Conservation (phyloP, 108 stramenopile species). For the Nitzschia sp. region DNA sequence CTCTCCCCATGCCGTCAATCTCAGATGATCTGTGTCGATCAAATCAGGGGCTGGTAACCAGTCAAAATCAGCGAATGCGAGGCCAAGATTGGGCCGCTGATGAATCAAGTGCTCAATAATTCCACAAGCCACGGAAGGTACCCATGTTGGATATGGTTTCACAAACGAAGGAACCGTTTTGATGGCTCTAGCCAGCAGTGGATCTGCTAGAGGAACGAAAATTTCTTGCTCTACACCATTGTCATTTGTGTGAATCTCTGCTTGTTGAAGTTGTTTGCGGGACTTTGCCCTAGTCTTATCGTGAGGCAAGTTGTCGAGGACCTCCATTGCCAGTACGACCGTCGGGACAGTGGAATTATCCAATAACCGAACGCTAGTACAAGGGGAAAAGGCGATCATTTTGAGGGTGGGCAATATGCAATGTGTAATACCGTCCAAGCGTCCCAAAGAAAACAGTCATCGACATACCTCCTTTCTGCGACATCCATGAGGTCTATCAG, state of each 20-base stretch:
- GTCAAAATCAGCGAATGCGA: slow-evolving; percentile 84
- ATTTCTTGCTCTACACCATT: slow-evolving; percentile 31
- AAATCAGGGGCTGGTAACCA: slow-evolving; percentile 48
- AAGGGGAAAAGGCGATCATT: too few species aligned
- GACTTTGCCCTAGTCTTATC: slow-evolving; percentile 61
- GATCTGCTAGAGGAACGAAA: slow-evolving; percentile 66
- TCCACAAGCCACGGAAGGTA: slow-evolving; percentile 76
- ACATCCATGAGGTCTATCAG: slow-evolving; percentile 70
- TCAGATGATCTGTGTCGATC: neutral
- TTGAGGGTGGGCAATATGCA: neutral
- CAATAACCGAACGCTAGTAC: slow-evolving; percentile 41
- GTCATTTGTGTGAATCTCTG: slow-evolving; percentile 31
- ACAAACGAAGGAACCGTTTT: slow-evolving; percentile 37
- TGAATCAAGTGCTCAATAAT: slow-evolving; percentile 50
- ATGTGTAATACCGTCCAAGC: neutral
- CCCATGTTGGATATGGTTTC: slow-evolving; percentile 45
- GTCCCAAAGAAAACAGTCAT: neutral
- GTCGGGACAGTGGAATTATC: slow-evolving; percentile 55
- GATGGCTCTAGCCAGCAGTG: slow-evolving; percentile 54
- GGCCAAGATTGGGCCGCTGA: slow-evolving; percentile 55
- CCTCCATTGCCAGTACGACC: slow-evolving; percentile 64
- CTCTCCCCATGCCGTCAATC: slow-evolving; percentile 24
- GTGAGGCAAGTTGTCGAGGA: slow-evolving; percentile 87
- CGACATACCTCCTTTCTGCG: slow-evolving; percentile 64
- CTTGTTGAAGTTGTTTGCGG: slow-evolving; percentile 58